Evolutionary conservation across 176 grass and related monocot genomes (phyloP).

Genomic region (Otatea glauca): DNA sequence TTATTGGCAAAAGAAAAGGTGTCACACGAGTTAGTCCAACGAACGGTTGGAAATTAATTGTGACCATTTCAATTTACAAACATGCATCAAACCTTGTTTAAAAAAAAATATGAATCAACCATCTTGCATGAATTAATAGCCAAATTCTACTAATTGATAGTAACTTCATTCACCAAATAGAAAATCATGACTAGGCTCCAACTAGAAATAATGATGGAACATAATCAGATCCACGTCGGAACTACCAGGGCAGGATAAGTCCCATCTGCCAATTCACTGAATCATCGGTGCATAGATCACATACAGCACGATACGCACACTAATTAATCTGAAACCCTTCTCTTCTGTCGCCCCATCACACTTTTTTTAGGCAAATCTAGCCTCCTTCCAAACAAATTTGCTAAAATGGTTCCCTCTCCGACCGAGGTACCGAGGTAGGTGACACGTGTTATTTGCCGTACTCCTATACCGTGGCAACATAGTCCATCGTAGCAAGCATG

Average conservation of each 20-base stretch:
- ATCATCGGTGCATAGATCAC: conserved; percentile 14
- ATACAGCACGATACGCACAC: neutral
- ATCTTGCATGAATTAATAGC: neutral
- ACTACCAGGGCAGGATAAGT: neutral
- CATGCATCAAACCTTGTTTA: neutral
- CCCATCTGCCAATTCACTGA: neutral
- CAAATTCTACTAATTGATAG: too few species aligned
- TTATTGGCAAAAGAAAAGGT: neutral
- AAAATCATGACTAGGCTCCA: neutral
- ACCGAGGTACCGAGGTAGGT: too few species aligned
- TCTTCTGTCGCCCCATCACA: too few species aligned
- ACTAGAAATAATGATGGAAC: conserved; percentile 2
- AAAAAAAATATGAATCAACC: neutral
- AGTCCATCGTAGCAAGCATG: too few species aligned
- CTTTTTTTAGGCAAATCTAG: too few species aligned
- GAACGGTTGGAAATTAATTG: neutral
- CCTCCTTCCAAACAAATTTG: too few species aligned
- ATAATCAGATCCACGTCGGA: neutral
- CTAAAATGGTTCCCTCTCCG: too few species aligned
- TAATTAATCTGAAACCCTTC: neutral
- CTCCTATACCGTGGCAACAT: too few species aligned
- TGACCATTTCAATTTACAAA: neutral
- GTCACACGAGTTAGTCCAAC: neutral
- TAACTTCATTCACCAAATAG: neutral
- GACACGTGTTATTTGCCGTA: too few species aligned